A percentile compares a stretch with the other conserved stretches of the same genome.
Conservation (phyloP, 306 rosid genomes). For the Prunus mongolica region DNA sequence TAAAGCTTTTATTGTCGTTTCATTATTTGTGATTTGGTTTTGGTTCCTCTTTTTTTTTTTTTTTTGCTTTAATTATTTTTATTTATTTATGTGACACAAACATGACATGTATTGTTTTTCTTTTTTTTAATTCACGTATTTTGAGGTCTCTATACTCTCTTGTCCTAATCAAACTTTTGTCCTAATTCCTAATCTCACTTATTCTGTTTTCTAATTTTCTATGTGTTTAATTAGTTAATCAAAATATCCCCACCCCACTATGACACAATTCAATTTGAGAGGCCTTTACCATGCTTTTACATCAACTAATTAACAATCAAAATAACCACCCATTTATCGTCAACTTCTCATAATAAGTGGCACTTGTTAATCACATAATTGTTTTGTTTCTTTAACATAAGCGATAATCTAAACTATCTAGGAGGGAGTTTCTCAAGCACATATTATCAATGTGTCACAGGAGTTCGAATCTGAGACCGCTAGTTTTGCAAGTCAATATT, state of each 20-base stretch:
- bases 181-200: constrained; percentile 11
- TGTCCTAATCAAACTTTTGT: constrained; percentile 36
- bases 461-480: accelerated
- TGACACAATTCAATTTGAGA: too few species aligned
- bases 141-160: constrained; percentile 9
- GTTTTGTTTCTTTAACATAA: too few species aligned
- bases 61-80: background rate
- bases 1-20: constrained; percentile 18
- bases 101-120: constrained; percentile 7
- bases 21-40: constrained; percentile 22
- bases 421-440: accelerated
- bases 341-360: too few species aligned
- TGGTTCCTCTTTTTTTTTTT: background rate
- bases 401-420: accelerated
- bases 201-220: constrained; percentile 2
- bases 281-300: too few species aligned
- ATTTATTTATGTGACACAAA: constrained; percentile 5
- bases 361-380: too few species aligned
- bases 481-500: too few species aligned
- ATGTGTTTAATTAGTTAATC: too few species aligned
- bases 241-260: too few species aligned
- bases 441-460: accelerated
- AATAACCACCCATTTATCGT: too few species aligned
- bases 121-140: constrained; percentile 4
- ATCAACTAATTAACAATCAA: too few species aligned